Base-by-base conservation (phyloP, 1,284 basidiomycete species). In the Tylopilus sp. region DNA sequence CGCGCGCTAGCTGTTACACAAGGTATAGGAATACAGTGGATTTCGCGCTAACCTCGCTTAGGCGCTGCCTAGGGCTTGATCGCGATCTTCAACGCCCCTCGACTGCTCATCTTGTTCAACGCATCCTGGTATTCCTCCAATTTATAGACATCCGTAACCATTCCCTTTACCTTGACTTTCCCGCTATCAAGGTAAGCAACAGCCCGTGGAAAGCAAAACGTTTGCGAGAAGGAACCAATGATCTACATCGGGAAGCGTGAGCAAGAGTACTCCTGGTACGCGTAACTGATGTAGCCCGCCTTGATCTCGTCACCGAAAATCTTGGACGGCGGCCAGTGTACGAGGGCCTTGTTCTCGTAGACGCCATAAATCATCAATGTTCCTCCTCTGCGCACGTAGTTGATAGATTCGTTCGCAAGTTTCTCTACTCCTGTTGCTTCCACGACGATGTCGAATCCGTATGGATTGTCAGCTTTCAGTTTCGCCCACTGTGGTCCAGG, bases 251-350 rank as follows among this genome's bases (percentile, higher is more conserved):
- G 4, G 0, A 47, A 43, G 43, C 36, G 26, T 50, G 29, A 59
- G 37, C 2, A 42, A 11, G 6, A 25, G 48, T 10, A n/a, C 36
- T 31, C 3, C n/a, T 8, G n/a, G n/a, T n/a, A 9, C 19, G 13
- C 1, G 16, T 3, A 15, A 48, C 26, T 15, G 15, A 44, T 47
- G 31, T 10, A 16, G 66, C 76, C 33, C 48, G 86, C 88, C 63
- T 72, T 80, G 59, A 93, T 92, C 67, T 94, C 91, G 63, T 94
- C 86, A 11, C 80, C 76, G 64, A 93, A 93, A 57, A 94, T 93
- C 73, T 84, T 89, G 45, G 80, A 77, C 6, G 90, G 90, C 2
- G 88, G 76, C 91, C 91, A 94, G 59, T 85, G 81, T 6, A 93
- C 89, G 18, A 74, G 72, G 6, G 88, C 89, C 41, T 78, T 77